Evolutionary conservation across 768 basidiomycete genomes (phyloP), one percentile per base, ranked within the genome.

Genomic region (Phanerochaete sordida): DNA sequence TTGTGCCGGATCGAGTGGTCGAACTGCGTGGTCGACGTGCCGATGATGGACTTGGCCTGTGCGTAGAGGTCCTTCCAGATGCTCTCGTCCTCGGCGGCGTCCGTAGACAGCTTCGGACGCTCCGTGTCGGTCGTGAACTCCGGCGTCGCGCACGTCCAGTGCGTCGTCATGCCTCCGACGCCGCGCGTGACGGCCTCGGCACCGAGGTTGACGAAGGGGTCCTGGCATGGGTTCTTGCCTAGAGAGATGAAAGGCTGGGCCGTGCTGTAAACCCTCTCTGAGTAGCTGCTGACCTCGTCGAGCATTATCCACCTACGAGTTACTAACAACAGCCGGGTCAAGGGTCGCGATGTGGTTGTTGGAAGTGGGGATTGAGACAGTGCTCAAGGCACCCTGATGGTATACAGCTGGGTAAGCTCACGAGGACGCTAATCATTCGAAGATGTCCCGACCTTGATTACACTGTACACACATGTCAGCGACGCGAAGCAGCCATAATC

Each of bases 121-220:
- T 69, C 66, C 12, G 8, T 55, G 52, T 13, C 7, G 33, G 6
- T 6, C 33, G 33, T 35, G 39, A 69, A 62, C 26, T 55, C 23
- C 1, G 68, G 68, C 0, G 66, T 68, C 12, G 66, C 65, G 53
- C 68, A 69, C 1, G 68, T 69, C 60, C 63, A 68, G 57, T 68
- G 65, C 6, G 66, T 68, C 16, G 60, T 47, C 69, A 70, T 70
- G 12, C 69, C 69, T 1, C 69, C 69, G 24, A 70, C 69, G 16
- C 62, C 58, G 30, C 67, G 65, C 3, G 69, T 68, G 26, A 70
- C 64, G n/a, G 67, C 62, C 45, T 67, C 59, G 7, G 62, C 68
- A 9, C 56, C 60, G 2, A 70, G 51, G 55, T 70, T 70, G 19
- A 47, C 43, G 30, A 61, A 62, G 5, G 62, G 56, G 30, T 66